Evolutionary conservation across 352 stramenopile genomes (phyloP), one percentile per base, ranked within the genome.

Genomic region (Pythium apleroticum): DNA sequence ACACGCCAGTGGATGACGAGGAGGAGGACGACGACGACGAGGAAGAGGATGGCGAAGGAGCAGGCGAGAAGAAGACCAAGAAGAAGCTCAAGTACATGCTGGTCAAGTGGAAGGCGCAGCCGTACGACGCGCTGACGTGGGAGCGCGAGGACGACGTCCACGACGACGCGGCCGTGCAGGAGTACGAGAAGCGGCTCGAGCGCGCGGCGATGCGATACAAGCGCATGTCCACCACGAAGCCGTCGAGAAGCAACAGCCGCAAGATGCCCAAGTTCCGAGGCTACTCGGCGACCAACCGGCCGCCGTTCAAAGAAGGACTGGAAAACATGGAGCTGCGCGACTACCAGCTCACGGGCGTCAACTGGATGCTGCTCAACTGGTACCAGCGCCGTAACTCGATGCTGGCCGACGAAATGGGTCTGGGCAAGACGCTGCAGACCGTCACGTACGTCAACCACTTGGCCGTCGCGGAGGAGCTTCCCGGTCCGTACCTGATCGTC

Each of bases 291-390:
- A 70, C 80, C 19, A 82, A 81, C 8, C 73, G 66, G 1, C 85
- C 85, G 15, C 75, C 80, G 6, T 85, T 85, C 68, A 90, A 78
- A 46, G 75, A 81, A 28, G 72, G 72, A 53, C 46, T 53, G 4
- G 77, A 91, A 52, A 59, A 55, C 2, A 84, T 96, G 56, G 85
- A 94, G 49, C 77, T 99, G 33, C 90, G 98, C 20, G 97, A 99
- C 66, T 99, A 99, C 80, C 98, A 99, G 80, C 81, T 99, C 49
- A 97, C 98, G 20, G 98, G 98, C 39, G 93, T 99, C 3, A 99
- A 99, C 66, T 99, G 98, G 98, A 92, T 99, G 74, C 81, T 99
- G 41, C 98, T 97, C 63, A 99, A 98, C 74, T 99, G 95, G 84
- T 99, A 99, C 71, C 97, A 99, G 66, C 77, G 87, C n/a, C 93